Base-by-base conservation (phyloP, 371 early-diverging fungal genomes). In the Paraphysoderma sedebokerense region DNA sequence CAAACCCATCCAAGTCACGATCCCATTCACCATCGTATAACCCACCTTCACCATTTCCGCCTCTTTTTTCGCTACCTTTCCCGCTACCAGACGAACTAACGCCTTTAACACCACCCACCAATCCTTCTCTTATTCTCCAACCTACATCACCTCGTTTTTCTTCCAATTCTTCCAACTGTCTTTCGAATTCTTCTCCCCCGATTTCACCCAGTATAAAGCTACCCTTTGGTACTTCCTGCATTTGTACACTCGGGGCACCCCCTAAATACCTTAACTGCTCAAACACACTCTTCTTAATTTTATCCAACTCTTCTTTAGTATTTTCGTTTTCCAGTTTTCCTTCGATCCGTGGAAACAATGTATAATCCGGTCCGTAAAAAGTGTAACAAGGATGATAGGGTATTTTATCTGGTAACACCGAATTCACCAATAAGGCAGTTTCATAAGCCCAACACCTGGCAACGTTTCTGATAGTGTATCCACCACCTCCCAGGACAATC, bases 241-340 rank as follows among this genome's bases (percentile, higher is more conserved):
- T 91, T 62, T 98, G 97, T 26, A 98, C 93, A 51, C 88, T 85
- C 0, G 99, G 99, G 13, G 95, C 92, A 5, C 80, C 82, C 51
- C 84, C 75, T 41, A 98, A 54, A 52, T 80, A 76, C 49, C 91
- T 63, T 44, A 99, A 67, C 46, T 97, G 89, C 56, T 98, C 98
- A 45, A 81, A 61, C n/a, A 97, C 79, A 27, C 76, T 67, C 41
- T 77, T 70, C 8, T 77, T 62, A 13, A 92, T 70, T 24, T 76
- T 72, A 38, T 90, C 74, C 32, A 98, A 63, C 57, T 90, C 88
- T 39, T 72, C 67, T 42, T 73, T 61, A 23, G 90, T 80, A 59
- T 99, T 99, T 53, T 81, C 81, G 60, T 99, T 97, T 22, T 82
- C 81, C 9, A 86, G 75, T 15, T 74, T 63, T 11, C 81, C 82